Percentiles rank a stretch among this genome's conserved stretches.
These are phyloP conservation scores for Condylostoma magnum DNA, from an alignment of 169 alveolate genomes.

Conservation along the genomic window DNA sequence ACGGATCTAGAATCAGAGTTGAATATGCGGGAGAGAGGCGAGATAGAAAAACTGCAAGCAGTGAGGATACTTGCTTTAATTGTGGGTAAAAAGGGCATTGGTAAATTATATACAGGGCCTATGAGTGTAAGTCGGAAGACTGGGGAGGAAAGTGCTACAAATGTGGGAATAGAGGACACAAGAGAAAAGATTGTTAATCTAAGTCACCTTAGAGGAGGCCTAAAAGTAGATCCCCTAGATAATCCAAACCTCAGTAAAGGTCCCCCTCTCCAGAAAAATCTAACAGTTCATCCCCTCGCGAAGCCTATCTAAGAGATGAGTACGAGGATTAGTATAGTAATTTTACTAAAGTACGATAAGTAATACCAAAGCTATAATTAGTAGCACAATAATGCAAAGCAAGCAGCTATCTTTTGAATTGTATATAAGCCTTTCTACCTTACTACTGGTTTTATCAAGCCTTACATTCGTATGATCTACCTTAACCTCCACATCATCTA, in stretches of 20 bases:
- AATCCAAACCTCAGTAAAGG: too few relatives aligned
- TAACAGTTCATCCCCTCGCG: too few relatives aligned
- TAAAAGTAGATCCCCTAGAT: too few relatives aligned
- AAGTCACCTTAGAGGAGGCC: too few relatives aligned
- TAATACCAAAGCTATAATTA: conserved; percentile 1
- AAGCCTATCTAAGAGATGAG: too few relatives aligned
- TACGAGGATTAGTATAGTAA: too few relatives aligned
- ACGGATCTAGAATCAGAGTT: conserved; percentile 34
- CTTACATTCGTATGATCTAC: neutral
- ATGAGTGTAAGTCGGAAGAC: conserved; percentile 47
- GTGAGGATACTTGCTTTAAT: conserved; percentile 35
- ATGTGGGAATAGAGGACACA: conserved; percentile 40
- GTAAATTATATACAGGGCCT: conserved; percentile 36
- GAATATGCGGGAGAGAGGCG: conserved; percentile 40
- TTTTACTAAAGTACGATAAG: neutral
- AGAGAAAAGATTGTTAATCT: conserved; percentile 40
- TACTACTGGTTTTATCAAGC: neutral
- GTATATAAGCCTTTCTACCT: neutral
- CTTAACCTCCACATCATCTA: conserved; percentile 14
- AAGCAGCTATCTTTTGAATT: conserved; percentile 5
- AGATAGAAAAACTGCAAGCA: conserved; percentile 31
- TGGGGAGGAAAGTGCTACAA: conserved; percentile 40
- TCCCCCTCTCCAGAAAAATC: too few relatives aligned
- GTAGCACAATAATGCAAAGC: neutral
- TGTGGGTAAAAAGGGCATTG: conserved; percentile 43